These are phyloP conservation scores for Mycena pura DNA, from an alignment of 768 basidiomycete genomes.

Conservation along the genomic window DNA sequence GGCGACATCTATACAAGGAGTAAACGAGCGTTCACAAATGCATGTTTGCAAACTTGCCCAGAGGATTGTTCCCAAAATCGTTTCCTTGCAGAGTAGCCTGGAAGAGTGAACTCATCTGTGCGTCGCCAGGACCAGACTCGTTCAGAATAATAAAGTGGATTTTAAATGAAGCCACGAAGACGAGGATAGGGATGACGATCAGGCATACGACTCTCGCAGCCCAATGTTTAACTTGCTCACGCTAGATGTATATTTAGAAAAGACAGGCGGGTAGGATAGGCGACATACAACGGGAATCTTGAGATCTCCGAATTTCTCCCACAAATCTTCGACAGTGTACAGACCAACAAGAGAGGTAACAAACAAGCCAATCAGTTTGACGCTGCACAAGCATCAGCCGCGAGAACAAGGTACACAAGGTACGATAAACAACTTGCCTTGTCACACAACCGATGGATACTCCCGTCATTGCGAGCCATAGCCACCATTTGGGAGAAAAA, in stretches of 20 bases:
- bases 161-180: conserved; percentile 95
- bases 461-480: conserved; percentile 13
- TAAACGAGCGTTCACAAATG: too few species aligned
- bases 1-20: conserved; percentile 68
- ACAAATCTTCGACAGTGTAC: conserved; percentile 97
- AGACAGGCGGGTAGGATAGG: neutral
- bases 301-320: conserved; percentile 97
- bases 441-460: conserved; percentile 79
- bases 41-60: conserved; percentile 56
- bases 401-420: neutral
- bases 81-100: conserved; percentile 97
- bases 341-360: conserved; percentile 93
- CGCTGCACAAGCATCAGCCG: conserved; percentile 52
- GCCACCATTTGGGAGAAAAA: conserved; percentile 80
- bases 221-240: conserved; percentile 94
- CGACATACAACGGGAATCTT: conserved; percentile 83
- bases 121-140: conserved; percentile 94
- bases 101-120: conserved; percentile 98
- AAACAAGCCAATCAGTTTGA: conserved; percentile 97
- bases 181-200: conserved; percentile 87
- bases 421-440: conserved; percentile 54
- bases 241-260: conserved; percentile 49
- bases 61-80: conserved; percentile 88
- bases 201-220: conserved; percentile 82
- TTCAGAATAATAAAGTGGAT: conserved; percentile 94